Evolutionary conservation across 2,329 filamentous ascomycete genomes (phyloP).

Genomic region (Fusarium chuoi): DNA sequence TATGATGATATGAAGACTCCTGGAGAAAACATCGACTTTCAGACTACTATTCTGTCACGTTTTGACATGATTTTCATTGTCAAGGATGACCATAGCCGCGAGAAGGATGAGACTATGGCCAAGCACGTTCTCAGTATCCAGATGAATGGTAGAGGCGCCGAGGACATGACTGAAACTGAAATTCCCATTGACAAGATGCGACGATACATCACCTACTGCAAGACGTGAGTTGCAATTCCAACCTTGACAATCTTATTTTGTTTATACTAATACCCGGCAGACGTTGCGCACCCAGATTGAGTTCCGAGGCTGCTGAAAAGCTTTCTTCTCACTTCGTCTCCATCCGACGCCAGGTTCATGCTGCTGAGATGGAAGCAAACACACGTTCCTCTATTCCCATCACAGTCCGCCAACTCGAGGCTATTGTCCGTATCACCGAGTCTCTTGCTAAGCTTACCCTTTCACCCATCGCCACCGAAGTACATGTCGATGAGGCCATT

Average conservation of each 20-base stretch:
- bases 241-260: too few relatives aligned
- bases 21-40: constrained; percentile 99
- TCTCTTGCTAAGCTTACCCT: constrained; percentile 92
- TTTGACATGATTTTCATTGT: constrained; percentile 99
- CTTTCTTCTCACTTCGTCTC: constrained; percentile 97
- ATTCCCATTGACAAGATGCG: constrained; percentile 97
- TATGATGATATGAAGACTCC: constrained; percentile 99
- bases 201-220: constrained; percentile 96
- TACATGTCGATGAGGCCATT: constrained; percentile 97
- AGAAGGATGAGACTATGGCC: constrained; percentile 91
- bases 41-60: constrained; percentile 96
- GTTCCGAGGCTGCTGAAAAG: constrained; percentile 91
- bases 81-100: constrained; percentile 90
- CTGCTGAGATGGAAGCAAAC: constrained; percentile 89
- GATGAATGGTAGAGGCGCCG: constrained; percentile 86
- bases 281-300: constrained; percentile 91
- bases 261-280: constrained; percentile 57
- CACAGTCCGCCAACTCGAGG: constrained; percentile 95
- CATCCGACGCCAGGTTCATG: constrained; percentile 93
- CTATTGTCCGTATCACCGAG: constrained; percentile 96
- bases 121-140: constrained; percentile 98
- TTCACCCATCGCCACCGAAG: constrained; percentile 85
- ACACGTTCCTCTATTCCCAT: constrained; percentile 94
- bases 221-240: constrained; percentile 71
- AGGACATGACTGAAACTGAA: constrained; percentile 86